Base-by-base conservation (phyloP, 73 alveolate genomes). In the Stentor coeruleus region DNA sequence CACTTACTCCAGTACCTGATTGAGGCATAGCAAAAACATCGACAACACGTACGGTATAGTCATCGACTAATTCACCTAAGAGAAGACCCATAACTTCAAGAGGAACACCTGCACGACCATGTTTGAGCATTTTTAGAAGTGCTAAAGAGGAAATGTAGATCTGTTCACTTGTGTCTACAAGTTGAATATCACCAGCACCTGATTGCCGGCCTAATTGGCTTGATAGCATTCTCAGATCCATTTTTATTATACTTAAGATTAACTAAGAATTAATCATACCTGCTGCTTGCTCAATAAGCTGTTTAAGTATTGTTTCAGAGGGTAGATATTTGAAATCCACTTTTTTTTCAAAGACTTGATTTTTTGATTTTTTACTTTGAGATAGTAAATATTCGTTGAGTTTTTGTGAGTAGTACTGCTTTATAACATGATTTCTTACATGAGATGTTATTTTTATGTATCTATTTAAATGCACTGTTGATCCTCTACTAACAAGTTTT, bases 21-120 rank as follows among this genome's bases (percentile, higher is more conserved):
- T 98, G 97, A 59, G 99, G 99, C 99, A 98, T 98, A 39, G 99
- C 94, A 91, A 98, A 98, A 30, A 98, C 99, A 87, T 98, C 99
- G 89, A 96, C 98, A 20, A 98, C 99, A 59, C 95, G 94, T 82
- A 97, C 98, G 59, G 99, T 90, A 84, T 94, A 95, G 66, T 96
- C 99, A 88, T 96, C 99, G 0, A 96, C 96, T 72, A 95, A 89
- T 73, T 96, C 99, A 42, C 99, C 99, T 72, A 97, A 94, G 98
- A 98, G 93, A 26, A 98, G 96, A 37, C 99, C 99, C 99, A 98
- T 97, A 74, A 98, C 99, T 92, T 98, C 99, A 93, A 98, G 92
- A 35, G 99, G 99, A 41, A 98, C 98, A 60, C 99, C 99, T 38
- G 92, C 93, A 15, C 95, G 81, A 38, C 96, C 97, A 74, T 93